Evolutionary conservation across 2,329 filamentous ascomycete genomes (phyloP).

Genomic region (Trichoderma aggressivum): DNA sequence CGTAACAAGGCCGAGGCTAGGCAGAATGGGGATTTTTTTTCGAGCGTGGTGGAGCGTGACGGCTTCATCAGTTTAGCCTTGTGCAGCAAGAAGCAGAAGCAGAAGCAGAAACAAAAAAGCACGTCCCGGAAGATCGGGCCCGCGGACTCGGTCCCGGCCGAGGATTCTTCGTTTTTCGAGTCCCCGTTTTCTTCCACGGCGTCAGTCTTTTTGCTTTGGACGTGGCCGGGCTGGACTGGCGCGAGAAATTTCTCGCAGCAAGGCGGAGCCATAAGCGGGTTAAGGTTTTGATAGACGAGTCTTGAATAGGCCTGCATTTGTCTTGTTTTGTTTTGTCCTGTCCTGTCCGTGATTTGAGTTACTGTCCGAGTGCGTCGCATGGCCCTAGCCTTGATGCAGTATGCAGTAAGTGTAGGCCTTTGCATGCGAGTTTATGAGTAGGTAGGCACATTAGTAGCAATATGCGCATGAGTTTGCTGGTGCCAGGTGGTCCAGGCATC

Average conservation of each 20-base stretch:
- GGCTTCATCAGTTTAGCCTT: background rate
- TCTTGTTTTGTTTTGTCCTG: background rate
- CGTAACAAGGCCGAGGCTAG: slow-evolving; percentile 10
- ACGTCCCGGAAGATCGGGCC: slow-evolving; percentile 7
- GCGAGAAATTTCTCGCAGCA: slow-evolving; percentile 3
- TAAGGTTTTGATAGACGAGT: background rate
- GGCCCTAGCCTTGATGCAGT: background rate
- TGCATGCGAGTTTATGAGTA: too few relatives aligned
- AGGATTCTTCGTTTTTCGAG: background rate
- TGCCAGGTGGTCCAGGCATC: background rate
- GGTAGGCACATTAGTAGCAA: background rate
- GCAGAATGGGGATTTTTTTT: slow-evolving; percentile 9
- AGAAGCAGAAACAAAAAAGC: background rate
- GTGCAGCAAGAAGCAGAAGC: too few relatives aligned
- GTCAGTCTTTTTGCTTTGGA: background rate
- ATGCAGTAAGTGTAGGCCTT: background rate
- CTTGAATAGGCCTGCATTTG: background rate
- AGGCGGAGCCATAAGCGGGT: background rate
- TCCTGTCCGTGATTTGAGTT: background rate
- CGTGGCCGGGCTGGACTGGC: background rate
- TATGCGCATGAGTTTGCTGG: background rate
- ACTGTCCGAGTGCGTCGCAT: background rate
- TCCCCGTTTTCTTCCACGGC: background rate
- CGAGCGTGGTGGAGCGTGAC: slow-evolving; percentile 3
- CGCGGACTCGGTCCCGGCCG: slow-evolving; percentile 16